Evolutionary conservation across 2,329 filamentous ascomycete genomes (phyloP).

Genomic region (Camillea tinctor): DNA sequence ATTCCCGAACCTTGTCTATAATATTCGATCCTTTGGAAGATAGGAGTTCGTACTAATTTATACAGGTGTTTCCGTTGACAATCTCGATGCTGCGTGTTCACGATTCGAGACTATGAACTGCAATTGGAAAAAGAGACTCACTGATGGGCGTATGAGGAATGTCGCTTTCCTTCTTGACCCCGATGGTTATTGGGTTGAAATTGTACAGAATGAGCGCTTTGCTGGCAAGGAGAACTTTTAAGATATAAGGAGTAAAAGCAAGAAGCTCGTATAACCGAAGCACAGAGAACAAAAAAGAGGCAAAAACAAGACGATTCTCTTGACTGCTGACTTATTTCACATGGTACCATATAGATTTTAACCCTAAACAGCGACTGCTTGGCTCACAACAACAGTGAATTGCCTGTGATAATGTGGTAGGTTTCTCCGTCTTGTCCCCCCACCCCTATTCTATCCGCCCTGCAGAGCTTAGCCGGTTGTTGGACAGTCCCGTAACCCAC

Average conservation of each 20-base stretch:
- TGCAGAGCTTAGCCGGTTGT: not conserved
- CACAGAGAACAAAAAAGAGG: not conserved
- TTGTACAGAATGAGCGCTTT: conserved; percentile 75
- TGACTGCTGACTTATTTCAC: not conserved
- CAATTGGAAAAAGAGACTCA: conserved; percentile 93
- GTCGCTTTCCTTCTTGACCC: conserved; percentile 90
- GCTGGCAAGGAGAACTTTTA: conserved; percentile 53
- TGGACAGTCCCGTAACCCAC: not conserved
- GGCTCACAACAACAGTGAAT: not conserved
- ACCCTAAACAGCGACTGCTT: not conserved
- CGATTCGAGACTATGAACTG: conserved; percentile 80
- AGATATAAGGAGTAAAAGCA: conserved; percentile 18
- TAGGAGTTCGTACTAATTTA: conserved; percentile 6
- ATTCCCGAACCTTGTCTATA: no score
- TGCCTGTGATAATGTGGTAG: not conserved
- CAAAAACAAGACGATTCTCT: not conserved
- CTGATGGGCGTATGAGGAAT: conserved; percentile 89
- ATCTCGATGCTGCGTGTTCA: conserved; percentile 82
- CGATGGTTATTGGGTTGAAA: conserved; percentile 54
- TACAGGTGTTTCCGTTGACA: conserved; percentile 76
- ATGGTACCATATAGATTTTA: not conserved
- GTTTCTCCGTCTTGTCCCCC: not conserved
- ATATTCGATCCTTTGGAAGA: not conserved
- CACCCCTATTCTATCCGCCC: not conserved
- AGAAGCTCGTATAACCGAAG: not conserved